Percentiles rank a stretch among this genome's conserved stretches.
Conservation (phyloP, 169 alveolate species). For the Cryptosporidium felis region DNA sequence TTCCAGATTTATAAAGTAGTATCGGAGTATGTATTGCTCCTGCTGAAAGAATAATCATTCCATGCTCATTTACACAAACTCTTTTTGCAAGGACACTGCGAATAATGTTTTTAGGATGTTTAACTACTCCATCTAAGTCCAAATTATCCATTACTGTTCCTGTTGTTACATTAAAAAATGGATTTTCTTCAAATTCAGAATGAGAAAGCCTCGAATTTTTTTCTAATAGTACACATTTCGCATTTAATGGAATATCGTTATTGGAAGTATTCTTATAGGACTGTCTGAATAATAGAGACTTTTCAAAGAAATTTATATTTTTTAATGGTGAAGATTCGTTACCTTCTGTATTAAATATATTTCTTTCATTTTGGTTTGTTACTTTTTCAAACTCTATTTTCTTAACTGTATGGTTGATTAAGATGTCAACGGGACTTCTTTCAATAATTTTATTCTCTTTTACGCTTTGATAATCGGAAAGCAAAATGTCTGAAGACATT, state of each 20-base stretch:
- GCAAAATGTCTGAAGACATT: constrained; percentile 57
- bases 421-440: constrained; percentile 53
- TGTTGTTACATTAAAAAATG: constrained; percentile 11
- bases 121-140: neutral
- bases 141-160: neutral
- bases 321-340: neutral
- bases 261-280: neutral
- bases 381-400: constrained; percentile 23
- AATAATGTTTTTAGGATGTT: constrained; percentile 14
- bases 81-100: constrained; percentile 56
- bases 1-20: constrained; percentile 72
- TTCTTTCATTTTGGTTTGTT: neutral
- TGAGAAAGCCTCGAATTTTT: neutral
- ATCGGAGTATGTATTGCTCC: constrained; percentile 77
- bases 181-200: constrained; percentile 28
- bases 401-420: constrained; percentile 25
- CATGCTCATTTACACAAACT: constrained; percentile 70
- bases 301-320: neutral
- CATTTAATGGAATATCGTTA: neutral
- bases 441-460: constrained; percentile 32
- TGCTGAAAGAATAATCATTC: constrained; percentile 74
- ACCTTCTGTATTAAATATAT: neutral
- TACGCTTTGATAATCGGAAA: constrained; percentile 28
- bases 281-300: neutral
- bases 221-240: constrained; percentile 49